Evolutionary conservation across 2,329 filamentous ascomycete species (phyloP), one percentile per base, ranked within the genome.

Genomic region (Didymella lethalis): DNA sequence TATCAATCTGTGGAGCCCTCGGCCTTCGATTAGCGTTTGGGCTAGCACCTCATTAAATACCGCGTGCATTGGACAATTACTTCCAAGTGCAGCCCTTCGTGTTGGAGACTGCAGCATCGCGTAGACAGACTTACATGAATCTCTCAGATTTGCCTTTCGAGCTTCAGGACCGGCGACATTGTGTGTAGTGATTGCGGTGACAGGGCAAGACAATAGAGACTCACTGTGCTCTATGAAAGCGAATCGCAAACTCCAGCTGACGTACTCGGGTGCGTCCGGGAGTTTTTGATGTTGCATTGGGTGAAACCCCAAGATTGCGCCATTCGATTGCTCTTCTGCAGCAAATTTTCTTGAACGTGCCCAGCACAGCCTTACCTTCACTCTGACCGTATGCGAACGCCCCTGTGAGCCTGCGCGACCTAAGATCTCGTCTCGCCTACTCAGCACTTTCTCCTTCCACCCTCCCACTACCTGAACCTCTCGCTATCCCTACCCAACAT

Each of bases 1-100:
- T 57, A 61, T 12, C 53, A 54, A 11, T 50, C 53, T 2, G 32
- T 54, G 6, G 58, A 61, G 18, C 58, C 58, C 7, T 54, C 54
- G 8, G 49, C 49, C 10, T 56, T 61, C 31, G 58, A 57, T 8
- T 56, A 43, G 18, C 25, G 18, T 1, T 4, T 4, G 4, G 14
- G 4, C 18, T 23, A 11, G 25, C 23, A 12, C 14, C 7, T 16
- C 20, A 18, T 3, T 5, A 23, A n/a, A 18, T 7, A 23, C 25
- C 18, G n/a, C 44, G 6, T 32, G 3, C 45, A 16, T 25, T 25
- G 3, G 28, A 45, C 5, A n/a, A n/a, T 8, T 10, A 32, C 4
- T 12, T 40, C 6, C 3, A 20, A 12, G 7, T 6, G 18, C 4
- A 23, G 14, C 20, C 3, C n/a, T 7, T 23, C 8, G n/a, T 18